Conservation (phyloP, 2,329 filamentous ascomycete genomes). For the Mollisiaceae sp. region DNA sequence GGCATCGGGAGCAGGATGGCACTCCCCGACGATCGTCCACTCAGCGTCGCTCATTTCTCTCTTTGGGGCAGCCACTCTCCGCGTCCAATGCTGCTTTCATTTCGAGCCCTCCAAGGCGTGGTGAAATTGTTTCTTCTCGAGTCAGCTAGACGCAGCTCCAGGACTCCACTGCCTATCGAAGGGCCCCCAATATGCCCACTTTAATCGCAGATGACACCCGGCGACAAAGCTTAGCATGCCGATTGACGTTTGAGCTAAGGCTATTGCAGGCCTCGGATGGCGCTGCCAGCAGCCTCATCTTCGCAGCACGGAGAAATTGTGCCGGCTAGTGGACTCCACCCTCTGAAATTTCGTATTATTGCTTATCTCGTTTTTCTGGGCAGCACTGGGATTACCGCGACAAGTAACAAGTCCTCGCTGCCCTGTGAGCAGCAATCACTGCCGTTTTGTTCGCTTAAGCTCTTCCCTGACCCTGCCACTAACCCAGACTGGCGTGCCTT, state of each 20-base stretch:
- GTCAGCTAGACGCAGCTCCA: constrained; percentile 24
- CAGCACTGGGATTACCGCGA: not conserved
- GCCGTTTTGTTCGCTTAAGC: not conserved
- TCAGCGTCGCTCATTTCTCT: not conserved
- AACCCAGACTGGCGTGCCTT: not conserved
- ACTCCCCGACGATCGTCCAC: not conserved
- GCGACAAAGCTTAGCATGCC: constrained; percentile 29
- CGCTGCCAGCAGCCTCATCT: not conserved
- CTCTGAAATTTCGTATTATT: constrained; percentile 6
- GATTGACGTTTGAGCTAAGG: constrained; percentile 28
- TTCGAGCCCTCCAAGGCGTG: too few species aligned
- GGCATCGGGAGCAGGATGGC: not conserved
- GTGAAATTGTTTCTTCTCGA: not conserved
- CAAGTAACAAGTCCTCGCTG: not conserved
- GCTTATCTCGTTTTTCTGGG: constrained; percentile 4
- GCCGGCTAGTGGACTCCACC: constrained; percentile 15
- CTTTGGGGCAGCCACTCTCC: not conserved
- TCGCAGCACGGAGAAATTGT: constrained; percentile 17
- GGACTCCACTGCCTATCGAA: not conserved
- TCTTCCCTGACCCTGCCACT: too few species aligned
- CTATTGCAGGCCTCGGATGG: not conserved
- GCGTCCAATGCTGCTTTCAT: not conserved
- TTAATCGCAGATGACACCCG: not conserved
- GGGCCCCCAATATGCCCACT: too few species aligned
- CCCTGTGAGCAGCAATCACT: not conserved